Base-by-base conservation (phyloP, 208 protist species). In the Vickermania spadyakhi region DNA sequence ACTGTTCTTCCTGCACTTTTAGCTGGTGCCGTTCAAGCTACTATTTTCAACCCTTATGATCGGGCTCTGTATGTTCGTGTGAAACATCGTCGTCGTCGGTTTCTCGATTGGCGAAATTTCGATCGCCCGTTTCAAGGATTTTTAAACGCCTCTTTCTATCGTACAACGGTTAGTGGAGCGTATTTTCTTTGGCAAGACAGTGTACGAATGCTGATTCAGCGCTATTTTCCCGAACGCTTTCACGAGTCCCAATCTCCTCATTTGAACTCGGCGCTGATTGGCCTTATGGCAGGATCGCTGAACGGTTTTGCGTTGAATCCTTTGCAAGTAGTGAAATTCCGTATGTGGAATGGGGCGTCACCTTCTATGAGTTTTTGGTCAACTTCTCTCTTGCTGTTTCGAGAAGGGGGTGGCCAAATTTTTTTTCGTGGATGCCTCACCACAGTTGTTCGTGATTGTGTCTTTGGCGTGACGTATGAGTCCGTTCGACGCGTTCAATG, bases 151-250 rank as follows among this genome's bases (percentile, higher is more conserved):
- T 83, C 83, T 0, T 75, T 96, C 1, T 96, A 96, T 56, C 81
- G 89, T 25, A 96, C 89, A 21, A 57, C 93, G 28, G 83, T 92
- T 1, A 79, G 81, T 1, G 84, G 81, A 3, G 91, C 86, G 14
- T 96, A 96, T 75, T 81, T 96, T 61, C 93, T 96, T 58, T 96
- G 78, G 79, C 89, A 96, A 51, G 86, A 96, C 68, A 83, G 70
- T 58, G 69, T 75, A 30, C 79, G 73, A 5, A 77, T 91, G 7
- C 79, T 81, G 23, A 84, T 96, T 60, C 64, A 81, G 29, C 70
- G 57, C 1, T 57, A 58, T 18, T 61, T 84, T 3, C 89, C 86
- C 11, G 51, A 58, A 0, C 60, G 11, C 36, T 78, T 73, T 22
- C 83, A 91, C 29, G 60, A 42, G n/a, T 66, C 69, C 14, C 45